Base-by-base conservation (phyloP, 345 rosid genomes). In the Pseudoturritis turrita region DNA sequence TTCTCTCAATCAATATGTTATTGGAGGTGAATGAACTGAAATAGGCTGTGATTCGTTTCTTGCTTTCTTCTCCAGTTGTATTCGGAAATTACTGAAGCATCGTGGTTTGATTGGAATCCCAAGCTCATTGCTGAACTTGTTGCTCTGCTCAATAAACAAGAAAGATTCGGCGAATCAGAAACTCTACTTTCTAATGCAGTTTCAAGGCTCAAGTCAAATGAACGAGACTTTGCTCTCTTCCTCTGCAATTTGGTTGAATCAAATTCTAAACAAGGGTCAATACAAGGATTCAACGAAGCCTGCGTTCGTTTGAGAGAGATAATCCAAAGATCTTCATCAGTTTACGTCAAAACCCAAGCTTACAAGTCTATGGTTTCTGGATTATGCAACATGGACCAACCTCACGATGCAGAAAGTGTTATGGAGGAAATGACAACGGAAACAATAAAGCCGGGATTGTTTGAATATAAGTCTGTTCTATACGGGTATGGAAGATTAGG, bases 21-120 rank as follows among this genome's bases (percentile, higher is more conserved):
- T 29, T 23, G 5, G 19, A 37, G 0, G 4, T 25, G 23, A 71
- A 50, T 35, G 31, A 47, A 25, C 29, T 17, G 33, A 56, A 8
- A 4, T 6, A 43, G 18, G 22, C 50, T 15, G 12, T 59, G 47
- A 14, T 22, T n/a, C 18, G 13, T 11, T 18, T 49, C 43, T 68
- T 45, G 28, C 17, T 47, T 35, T 41, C 7, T 4, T 43, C 4
- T 39, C 4, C 13, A 75, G 79, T 72, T 93, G 54, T 93, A 90
- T 61, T 64, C 68, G 22, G 87, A 77, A 70, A 86, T 93, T 10
- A 78, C 71, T 47, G 78, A 90, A 80, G 80, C 92, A 14, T 61
- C 89, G 0, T 93, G 98, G 98, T 90, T 86, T 64, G 66, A 79
- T 55, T 93, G 98, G 98, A 87, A 93, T 57, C 82, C 94, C 0